Percentiles rank a stretch among this genome's conserved stretches.
Evolutionary conservation across 495 filamentous ascomycete species (phyloP).

Genomic region (Aspergillus olivimuriae): DNA sequence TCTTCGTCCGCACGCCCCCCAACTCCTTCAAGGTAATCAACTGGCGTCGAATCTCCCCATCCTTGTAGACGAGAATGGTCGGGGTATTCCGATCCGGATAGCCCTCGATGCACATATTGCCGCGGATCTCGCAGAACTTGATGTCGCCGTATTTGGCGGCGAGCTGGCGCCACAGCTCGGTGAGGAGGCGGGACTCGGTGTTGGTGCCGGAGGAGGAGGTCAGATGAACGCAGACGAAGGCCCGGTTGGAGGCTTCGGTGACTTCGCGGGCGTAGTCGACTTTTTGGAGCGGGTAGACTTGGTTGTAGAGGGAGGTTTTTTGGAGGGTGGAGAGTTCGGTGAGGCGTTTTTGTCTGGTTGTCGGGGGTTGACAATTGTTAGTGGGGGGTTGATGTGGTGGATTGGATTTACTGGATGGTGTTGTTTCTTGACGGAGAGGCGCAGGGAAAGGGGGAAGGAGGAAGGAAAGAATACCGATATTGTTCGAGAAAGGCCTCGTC

Average conservation of each 20-base stretch:
- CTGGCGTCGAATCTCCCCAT: constrained; percentile 86
- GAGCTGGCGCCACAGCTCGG: constrained; percentile 80
- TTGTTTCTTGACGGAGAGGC: neutral
- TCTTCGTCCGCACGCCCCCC: constrained; percentile 59
- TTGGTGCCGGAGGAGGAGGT: constrained; percentile 72
- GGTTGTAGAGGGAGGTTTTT: constrained; percentile 70
- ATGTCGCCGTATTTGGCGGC: constrained; percentile 82
- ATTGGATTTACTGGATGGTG: neutral
- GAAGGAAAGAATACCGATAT: constrained; percentile 60
- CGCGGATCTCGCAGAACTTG: constrained; percentile 96
- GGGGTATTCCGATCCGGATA: constrained; percentile 94
- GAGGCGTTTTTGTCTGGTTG: constrained; percentile 67
- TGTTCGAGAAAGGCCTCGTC: constrained; percentile 86
- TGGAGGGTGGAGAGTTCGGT: constrained; percentile 70
- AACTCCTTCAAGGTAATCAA: constrained; percentile 79
- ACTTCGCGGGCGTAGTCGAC: constrained; percentile 87
- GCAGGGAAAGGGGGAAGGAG: neutral
- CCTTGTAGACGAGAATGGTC: constrained; percentile 86
- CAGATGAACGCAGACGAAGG: constrained; percentile 77
- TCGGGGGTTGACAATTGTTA: constrained; percentile 13
- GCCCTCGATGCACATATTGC: constrained; percentile 88
- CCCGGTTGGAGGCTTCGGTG: constrained; percentile 75
- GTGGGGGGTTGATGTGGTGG: neutral
- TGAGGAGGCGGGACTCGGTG: constrained; percentile 72
- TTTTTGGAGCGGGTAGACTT: constrained; percentile 90